Conservation (phyloP, 1,284 basidiomycete genomes). For the Blastosporella zonata region DNA sequence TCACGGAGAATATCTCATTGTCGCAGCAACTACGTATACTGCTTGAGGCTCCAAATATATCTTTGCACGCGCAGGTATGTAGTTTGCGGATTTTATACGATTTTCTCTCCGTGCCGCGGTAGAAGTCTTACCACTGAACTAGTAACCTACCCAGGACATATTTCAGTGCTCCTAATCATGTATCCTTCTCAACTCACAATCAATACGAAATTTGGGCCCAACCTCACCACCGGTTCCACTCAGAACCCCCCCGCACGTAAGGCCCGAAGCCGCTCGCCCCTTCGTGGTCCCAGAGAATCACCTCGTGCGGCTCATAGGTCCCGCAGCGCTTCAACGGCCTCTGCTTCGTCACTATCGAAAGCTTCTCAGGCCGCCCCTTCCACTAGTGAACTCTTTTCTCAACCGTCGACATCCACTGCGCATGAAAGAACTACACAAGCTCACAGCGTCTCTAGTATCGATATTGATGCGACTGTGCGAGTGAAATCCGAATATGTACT, state of each 20-base stretch:
- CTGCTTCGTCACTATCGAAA: slow-evolving; percentile 53
- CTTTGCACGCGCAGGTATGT: slow-evolving; percentile 9
- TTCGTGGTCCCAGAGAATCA: slow-evolving; percentile 25
- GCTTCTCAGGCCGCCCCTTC: slow-evolving; percentile 52
- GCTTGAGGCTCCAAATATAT: slow-evolving; percentile 9
- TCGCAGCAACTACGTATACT: slow-evolving; percentile 5
- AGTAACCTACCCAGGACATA: slow-evolving; percentile 4
- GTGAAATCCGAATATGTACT: slow-evolving; percentile 66
- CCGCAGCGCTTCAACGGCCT: slow-evolving; percentile 53
- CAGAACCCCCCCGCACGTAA: slow-evolving; percentile 27
- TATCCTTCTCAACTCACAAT: slow-evolving; percentile 42
- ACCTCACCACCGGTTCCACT: slow-evolving; percentile 30
- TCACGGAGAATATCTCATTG: background rate
- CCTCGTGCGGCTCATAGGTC: slow-evolving; percentile 27
- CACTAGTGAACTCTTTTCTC: slow-evolving; percentile 39
- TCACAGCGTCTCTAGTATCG: slow-evolving; percentile 35
- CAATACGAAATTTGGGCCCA: slow-evolving; percentile 40
- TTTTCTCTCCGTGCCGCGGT: background rate
- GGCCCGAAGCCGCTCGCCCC: slow-evolving; percentile 29
- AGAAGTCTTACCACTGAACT: background rate
- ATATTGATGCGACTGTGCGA: slow-evolving; percentile 42
- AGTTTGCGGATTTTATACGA: background rate
- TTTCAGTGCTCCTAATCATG: slow-evolving; percentile 27
- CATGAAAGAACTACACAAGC: slow-evolving; percentile 24
- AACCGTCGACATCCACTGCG: slow-evolving; percentile 22